These are phyloP conservation scores for Phytomonas sp. DNA, from an alignment of 208 protist species.

Conservation along the genomic window DNA sequence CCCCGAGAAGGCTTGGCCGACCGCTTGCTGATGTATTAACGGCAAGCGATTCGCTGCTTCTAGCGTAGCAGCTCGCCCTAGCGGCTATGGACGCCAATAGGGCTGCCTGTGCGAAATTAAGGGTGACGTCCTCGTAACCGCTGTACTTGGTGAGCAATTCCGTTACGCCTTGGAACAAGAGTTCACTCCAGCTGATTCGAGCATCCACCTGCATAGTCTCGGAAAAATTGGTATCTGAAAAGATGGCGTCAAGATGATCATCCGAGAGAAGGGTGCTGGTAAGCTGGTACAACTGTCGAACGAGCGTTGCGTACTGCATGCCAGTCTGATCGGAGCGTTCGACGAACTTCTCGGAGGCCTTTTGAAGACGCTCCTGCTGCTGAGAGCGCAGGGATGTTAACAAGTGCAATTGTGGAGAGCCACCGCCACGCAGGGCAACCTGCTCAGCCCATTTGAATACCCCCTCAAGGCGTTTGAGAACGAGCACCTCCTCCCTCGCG, in stretches of 20 bases:
- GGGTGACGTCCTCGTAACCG: conserved; percentile 84
- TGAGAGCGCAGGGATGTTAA: conserved; percentile 23
- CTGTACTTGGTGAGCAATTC: conserved; percentile 61
- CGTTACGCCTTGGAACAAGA: conserved; percentile 65
- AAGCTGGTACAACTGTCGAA: conserved; percentile 55
- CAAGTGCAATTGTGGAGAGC: conserved; percentile 29
- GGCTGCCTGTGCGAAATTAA: conserved; percentile 73
- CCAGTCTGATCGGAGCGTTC: conserved; percentile 54
- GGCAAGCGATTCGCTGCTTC: conserved; percentile 7
- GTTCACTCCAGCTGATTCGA: conserved; percentile 44
- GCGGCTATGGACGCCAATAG: conserved; percentile 60
- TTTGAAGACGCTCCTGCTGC: conserved; percentile 26
- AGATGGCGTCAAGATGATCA: conserved; percentile 38
- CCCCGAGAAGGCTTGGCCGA: conserved; percentile 28
- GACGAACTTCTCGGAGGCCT: conserved; percentile 31
- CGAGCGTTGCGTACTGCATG: conserved; percentile 63
- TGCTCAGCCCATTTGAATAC: conserved; percentile 58
- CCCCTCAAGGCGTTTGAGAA: conserved; percentile 40
- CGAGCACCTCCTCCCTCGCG: conserved; percentile 26
- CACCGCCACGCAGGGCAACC: conserved; percentile 32
- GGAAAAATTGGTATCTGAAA: conserved; percentile 12
- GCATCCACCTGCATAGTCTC: conserved; percentile 12
- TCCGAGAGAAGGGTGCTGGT: conserved; percentile 56
- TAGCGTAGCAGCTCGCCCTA: conserved; percentile 32
- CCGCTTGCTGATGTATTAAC: background rate